Evolutionary conservation across 495 filamentous ascomycete species (phyloP), one percentile per base, ranked within the genome.

Genomic region (Trichoderma asperelloides): DNA sequence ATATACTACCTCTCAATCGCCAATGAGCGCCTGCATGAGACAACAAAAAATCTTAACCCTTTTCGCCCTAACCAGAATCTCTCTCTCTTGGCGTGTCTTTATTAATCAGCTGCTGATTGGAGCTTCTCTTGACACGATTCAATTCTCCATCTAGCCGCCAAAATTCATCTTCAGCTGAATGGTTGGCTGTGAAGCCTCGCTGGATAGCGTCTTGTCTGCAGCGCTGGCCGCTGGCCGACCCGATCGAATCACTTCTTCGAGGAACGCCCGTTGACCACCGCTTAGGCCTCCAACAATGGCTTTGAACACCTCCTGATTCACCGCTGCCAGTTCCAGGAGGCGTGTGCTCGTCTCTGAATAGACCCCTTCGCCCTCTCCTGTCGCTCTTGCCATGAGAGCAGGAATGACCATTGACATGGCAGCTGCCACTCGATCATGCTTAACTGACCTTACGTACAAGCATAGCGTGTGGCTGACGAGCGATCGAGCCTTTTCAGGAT

Each of bases 151-250:
- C 41, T 49, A 74, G 15, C 75, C 75, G 3, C 84, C 84, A 84
- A 98, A 97, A 73, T 96, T 84, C 89, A 98, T 93, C 81, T 94
- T 91, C 76, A 99, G 74, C 64, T 92, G 92, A 84, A 99, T 99
- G 68, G 79, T 96, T 16, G 95, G 96, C 77, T 88, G 86, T 68
- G 80, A 85, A 41, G 82, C 82, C 55, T 77, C 82, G 2, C 75
- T 77, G 27, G 77, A 76, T 5, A 43, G 39, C 27, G 39, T 25
- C 37, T 73, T 74, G 69, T 73, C 79, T 37, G 68, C 75, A 70
- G 43, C 62, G 68, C 16, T 69, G 63, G 11, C 70, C 41, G 69
- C 70, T 70, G 78, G 73, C 66, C 79, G 73, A 65, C 82, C 88
- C 60, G 83, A 85, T 49, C 86, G 82, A 28, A 98, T 86, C 9